These are phyloP conservation scores for Seminavis robusta DNA, from an alignment of 108 stramenopile genomes.

Conservation along the genomic window DNA sequence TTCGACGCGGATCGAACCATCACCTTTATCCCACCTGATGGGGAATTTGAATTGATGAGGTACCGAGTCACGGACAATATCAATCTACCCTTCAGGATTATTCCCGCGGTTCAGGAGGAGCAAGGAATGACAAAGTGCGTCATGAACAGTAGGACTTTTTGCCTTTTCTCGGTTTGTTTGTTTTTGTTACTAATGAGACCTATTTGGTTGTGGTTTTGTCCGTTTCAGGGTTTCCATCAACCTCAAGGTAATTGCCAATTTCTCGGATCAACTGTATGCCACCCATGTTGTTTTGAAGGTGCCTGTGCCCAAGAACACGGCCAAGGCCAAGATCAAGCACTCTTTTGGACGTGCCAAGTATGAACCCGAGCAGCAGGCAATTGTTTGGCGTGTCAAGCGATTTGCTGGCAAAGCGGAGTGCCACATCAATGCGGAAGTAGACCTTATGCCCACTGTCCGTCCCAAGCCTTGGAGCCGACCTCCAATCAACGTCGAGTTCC, in stretches of 20 bases:
- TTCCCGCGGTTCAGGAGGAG: conserved; percentile 97
- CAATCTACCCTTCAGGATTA: conserved; percentile 91
- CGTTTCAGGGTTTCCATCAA: conserved; percentile 84
- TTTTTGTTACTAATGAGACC: neutral
- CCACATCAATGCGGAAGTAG: conserved; percentile 91
- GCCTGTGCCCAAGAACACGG: conserved; percentile 97
- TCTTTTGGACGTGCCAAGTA: conserved; percentile 95
- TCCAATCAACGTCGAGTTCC: conserved; percentile 95
- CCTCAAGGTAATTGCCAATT: conserved; percentile 91
- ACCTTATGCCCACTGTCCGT: conserved; percentile 90
- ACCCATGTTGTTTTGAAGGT: conserved; percentile 95
- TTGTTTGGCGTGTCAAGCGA: conserved; percentile 96
- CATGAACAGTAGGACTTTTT: neutral
- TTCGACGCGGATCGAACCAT: conserved; percentile 99
- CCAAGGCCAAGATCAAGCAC: conserved; percentile 90
- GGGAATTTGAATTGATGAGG: conserved; percentile 99
- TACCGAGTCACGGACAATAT: conserved; percentile 97
- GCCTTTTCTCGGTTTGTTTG: neutral
- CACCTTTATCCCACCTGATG: conserved; percentile 99
- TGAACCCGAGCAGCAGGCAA: conserved; percentile 96
- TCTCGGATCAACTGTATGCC: conserved; percentile 91
- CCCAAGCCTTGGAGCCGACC: conserved; percentile 96
- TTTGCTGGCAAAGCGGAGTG: conserved; percentile 94
- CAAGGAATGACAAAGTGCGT: conserved; percentile 83
- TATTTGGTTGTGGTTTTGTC: conserved; percentile 2